Evolutionary conservation across 768 basidiomycete genomes (phyloP), one percentile per base, ranked within the genome.

Genomic region (Calocybe gangraenosa): DNA sequence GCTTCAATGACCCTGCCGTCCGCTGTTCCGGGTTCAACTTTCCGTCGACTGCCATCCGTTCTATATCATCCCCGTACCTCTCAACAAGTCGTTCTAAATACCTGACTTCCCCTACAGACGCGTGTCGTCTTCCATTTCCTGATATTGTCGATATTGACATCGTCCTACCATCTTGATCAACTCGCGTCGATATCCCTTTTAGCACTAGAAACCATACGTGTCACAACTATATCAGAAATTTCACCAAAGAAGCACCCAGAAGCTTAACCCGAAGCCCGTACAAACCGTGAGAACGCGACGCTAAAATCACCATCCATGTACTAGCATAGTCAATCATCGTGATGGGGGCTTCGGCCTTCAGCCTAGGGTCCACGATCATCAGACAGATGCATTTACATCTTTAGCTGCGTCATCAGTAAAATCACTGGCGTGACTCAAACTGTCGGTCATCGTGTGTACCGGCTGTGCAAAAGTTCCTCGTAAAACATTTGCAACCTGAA

Each of bases 11-110:
- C 14, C 89, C 93, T 23, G 71, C 75, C 2, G 92, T 96, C 58
- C 84, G 78, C 68, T 98, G 95, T 63, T 82, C 84, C 13, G 77
- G 66, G 62, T 98, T 97, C 47, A 87, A 62, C 64, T 74, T 84
- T 47, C 81, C 68, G 66, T 98, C 94, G 53, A 73, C 70, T 9
- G 81, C 79, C 93, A 96, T 97, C 39, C 65, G 70, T 21, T 78
- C 75, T 18, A 84, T 66, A 66, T 97, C 84, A 22, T 72, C 66
- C 1, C 84, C 87, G 65, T 97, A 71, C 62, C 77, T 84, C 33
- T 64, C 63, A 10, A 89, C 78, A 21, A 98, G 74, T 34, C 75
- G 67, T 46, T 67, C 62, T 34, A 98, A 70, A 63, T 85, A 88
- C 36, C 64, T 66, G 46, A 71, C 62, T 65, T 97, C 92, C 2